Base-by-base conservation (phyloP, 768 basidiomycete species). In the Amanita rimosa region DNA sequence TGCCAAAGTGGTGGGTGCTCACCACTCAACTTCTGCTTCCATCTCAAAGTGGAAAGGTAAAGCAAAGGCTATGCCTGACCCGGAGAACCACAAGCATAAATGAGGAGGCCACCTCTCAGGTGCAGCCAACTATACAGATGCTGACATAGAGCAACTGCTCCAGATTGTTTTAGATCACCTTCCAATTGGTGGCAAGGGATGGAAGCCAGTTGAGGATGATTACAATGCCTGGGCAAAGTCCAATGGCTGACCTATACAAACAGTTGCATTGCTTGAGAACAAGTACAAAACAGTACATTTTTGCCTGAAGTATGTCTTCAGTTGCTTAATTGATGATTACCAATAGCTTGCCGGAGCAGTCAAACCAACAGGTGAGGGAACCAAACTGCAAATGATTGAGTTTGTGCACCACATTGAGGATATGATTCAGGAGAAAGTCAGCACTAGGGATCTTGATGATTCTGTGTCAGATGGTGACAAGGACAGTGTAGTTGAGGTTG, bases 231-330 rank as follows among this genome's bases (percentile, higher is more conserved):
- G 55, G 55, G 59, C 59, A 27, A 27, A 33, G 19, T 41, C 33
- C 8, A 29, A 58, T 27, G 39, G 46, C 4, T 44, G 44, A 14
- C 53, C 53, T 11, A 33, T 39, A n/a, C 52, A 49, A 3, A 37
- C 33, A n/a, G 13, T 41, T n/a, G 57, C 53, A 26, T 54, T 54
- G 16, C 53, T 63, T 27, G 54, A 60, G 44, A 58, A 51, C 1
- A 60, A 59, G 48, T 63, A 51, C 42, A 62, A 60, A 49, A 52
- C 53, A 43, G 61, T 63, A 50, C 14, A 39, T 50, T 47, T 17
- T 45, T 1, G 24, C 46, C 10, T 24, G 44, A n/a, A 34, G 24
- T 49, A 46, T 34, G 24, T 24, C 33, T 41, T 14, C 17, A 52
- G 46, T 40, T 41, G 29, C 19, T 19, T 36, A 8, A 43, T 27